Evolutionary conservation across 805 yeast genomes (phyloP).

Genomic region (Schizosaccharomyces japonicus): DNA sequence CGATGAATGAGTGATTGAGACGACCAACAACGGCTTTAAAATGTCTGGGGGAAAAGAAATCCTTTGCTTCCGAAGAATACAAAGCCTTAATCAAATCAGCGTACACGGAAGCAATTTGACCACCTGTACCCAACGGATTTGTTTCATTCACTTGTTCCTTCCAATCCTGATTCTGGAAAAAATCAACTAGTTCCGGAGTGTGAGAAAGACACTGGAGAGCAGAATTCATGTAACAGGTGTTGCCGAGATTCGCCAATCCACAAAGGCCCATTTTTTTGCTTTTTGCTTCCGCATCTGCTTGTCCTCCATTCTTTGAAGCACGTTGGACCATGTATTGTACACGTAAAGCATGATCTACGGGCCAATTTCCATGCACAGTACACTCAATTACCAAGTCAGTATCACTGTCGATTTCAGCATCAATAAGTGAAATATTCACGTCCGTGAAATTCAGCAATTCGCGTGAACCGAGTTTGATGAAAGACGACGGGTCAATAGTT

Average conservation of each 20-base stretch:
- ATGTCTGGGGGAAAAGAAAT: slow-evolving; percentile 1
- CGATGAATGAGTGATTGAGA: slow-evolving; percentile 32
- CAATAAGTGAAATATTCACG: not conserved
- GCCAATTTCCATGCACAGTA: not conserved
- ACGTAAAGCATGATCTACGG: not conserved
- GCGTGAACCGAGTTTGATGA: not conserved
- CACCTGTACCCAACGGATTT: slow-evolving; percentile 71
- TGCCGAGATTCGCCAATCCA: slow-evolving; percentile 57
- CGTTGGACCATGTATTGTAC: not conserved
- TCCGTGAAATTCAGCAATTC: not conserved
- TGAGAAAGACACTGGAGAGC: slow-evolving; percentile 78
- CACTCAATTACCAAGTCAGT: not conserved
- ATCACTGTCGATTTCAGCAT: not conserved
- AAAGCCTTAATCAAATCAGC: slow-evolving; percentile 40
- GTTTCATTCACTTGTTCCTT: slow-evolving; percentile 41
- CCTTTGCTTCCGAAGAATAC: slow-evolving; percentile 16
- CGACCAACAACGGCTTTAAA: slow-evolving; percentile 1
- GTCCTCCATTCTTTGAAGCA: not conserved
- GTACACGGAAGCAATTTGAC: slow-evolving; percentile 58
- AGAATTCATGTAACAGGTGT: slow-evolving; percentile 85
- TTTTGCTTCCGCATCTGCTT: not conserved
- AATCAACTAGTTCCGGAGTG: slow-evolving; percentile 57
- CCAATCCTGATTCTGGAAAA: slow-evolving; percentile 40
- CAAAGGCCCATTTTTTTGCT: slow-evolving; percentile 22
- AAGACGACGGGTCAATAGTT: not conserved